A percentile compares a stretch with the other conserved stretches of the same genome.
These are phyloP conservation scores for Ramularia endophylla DNA, from an alignment of 2,329 filamentous ascomycete genomes.

Conservation along the genomic window DNA sequence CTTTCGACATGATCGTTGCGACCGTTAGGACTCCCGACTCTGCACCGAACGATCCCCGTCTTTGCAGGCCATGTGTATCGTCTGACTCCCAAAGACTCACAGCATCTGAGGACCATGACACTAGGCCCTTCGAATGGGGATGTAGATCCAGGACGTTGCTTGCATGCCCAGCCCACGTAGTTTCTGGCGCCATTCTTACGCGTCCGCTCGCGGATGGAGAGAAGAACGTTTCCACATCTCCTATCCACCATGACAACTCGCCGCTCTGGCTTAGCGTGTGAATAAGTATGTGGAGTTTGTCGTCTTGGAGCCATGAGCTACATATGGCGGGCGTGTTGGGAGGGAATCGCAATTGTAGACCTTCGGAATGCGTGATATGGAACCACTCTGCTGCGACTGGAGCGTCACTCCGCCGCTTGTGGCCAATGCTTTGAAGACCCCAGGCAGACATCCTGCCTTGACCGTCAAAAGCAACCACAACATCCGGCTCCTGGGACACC, in stretches of 20 bases:
- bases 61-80: background rate
- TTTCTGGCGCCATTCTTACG: slow-evolving; percentile 13
- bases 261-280: slow-evolving; percentile 74
- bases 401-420: slow-evolving; percentile 49
- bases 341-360: slow-evolving; percentile 32
- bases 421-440: slow-evolving; percentile 82
- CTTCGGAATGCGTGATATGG: slow-evolving; percentile 74
- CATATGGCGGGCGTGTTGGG: slow-evolving; percentile 17
- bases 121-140: background rate
- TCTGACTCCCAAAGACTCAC: slow-evolving; percentile 4
- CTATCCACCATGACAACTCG: slow-evolving; percentile 73
- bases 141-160: background rate
- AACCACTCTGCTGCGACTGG: slow-evolving; percentile 59
- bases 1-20: background rate
- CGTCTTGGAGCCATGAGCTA: slow-evolving; percentile 25
- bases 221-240: slow-evolving; percentile 71
- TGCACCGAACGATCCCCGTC: slow-evolving; percentile 1
- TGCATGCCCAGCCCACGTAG: slow-evolving; percentile 16
- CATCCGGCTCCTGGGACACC: slow-evolving; percentile 77
- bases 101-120: slow-evolving; percentile 4
- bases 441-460: slow-evolving; percentile 82
- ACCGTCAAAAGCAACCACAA: slow-evolving; percentile 81
- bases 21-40: slow-evolving; percentile 3
- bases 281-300: slow-evolving; percentile 51
- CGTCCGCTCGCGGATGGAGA: slow-evolving; percentile 48